Conservation (phyloP, 805 yeast species). For the Sugiyamaella qingdaonensis region DNA sequence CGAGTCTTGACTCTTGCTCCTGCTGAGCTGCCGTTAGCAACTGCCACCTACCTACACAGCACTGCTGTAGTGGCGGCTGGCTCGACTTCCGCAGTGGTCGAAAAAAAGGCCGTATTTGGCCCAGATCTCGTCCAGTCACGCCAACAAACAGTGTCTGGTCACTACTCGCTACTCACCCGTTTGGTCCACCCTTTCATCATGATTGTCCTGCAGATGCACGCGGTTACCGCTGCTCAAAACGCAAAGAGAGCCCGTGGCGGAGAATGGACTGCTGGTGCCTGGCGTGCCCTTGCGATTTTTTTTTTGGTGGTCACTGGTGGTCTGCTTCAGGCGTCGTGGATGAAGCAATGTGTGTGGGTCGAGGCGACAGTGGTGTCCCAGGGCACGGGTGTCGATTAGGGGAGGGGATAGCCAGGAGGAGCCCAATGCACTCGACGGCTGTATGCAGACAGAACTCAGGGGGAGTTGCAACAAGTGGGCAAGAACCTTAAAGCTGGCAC, state of each 20-base stretch:
- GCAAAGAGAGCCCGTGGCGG: too few relatives aligned
- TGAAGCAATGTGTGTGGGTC: background rate
- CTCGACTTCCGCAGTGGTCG: too few relatives aligned
- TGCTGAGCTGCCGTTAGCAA: conserved; percentile 8
- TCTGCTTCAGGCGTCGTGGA: background rate
- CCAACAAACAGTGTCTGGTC: too few relatives aligned
- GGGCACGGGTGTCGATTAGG: background rate
- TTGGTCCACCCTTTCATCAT: conserved; percentile 40
- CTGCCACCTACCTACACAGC: background rate
- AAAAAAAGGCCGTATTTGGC: too few relatives aligned
- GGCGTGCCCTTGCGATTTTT: background rate
- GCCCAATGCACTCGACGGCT: too few relatives aligned
- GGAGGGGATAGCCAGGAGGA: too few relatives aligned
- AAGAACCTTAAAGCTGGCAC: too few relatives aligned
- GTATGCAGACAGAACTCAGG: too few relatives aligned
- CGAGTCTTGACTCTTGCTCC: conserved; percentile 10
- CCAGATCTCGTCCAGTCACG: too few relatives aligned
- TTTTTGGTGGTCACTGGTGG: background rate
- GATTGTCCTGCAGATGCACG: background rate
- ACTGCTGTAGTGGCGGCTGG: too few relatives aligned
- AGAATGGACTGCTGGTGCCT: too few relatives aligned
- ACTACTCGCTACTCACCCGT: conserved; percentile 25
- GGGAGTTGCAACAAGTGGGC: too few relatives aligned
- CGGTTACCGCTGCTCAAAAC: background rate
- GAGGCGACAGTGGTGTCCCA: background rate